These are phyloP conservation scores for Trapa bicornis DNA, from an alignment of 345 rosid genomes.

Conservation along the genomic window DNA sequence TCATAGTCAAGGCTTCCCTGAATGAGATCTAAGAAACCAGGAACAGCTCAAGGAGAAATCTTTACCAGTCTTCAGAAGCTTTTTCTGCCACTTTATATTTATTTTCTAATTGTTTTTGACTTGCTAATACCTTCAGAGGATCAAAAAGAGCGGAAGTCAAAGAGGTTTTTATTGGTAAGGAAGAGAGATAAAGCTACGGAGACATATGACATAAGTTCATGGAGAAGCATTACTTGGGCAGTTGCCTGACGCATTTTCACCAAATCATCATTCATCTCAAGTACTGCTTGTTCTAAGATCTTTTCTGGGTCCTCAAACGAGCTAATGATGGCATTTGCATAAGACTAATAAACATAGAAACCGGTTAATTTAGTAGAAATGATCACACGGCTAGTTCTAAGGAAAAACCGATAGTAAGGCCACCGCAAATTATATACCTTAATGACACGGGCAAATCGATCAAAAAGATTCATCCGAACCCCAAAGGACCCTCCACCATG, in stretches of 20 bases:
- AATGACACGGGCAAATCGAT: constrained; percentile 58
- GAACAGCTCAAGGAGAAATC: background rate
- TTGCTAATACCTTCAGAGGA: constrained; percentile 49
- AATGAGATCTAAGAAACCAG: background rate
- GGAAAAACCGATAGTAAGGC: background rate
- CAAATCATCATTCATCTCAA: constrained; percentile 69
- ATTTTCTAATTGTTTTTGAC: constrained; percentile 66
- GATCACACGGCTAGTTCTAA: background rate
- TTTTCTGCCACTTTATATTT: constrained; percentile 51
- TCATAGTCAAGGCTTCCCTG: constrained; percentile 5
- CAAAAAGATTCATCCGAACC: constrained; percentile 54
- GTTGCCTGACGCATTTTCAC: constrained; percentile 75
- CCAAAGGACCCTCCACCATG: constrained; percentile 38
- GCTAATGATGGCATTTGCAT: constrained; percentile 55
- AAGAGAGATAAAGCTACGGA: constrained; percentile 1
- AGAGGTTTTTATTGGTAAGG: background rate
- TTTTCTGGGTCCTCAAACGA: constrained; percentile 73
- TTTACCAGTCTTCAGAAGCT: constrained; percentile 69
- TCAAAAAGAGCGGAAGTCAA: background rate
- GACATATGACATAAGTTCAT: background rate
- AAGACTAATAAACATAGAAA: constrained; percentile 31
- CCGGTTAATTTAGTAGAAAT: background rate
- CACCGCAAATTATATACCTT: constrained; percentile 27
- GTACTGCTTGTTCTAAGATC: constrained; percentile 62
- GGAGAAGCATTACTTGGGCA: constrained; percentile 37